A percentile compares a stretch with the other conserved stretches of the same genome.
These are phyloP conservation scores for Fistulinella cinereoalba DNA, from an alignment of 1,284 basidiomycete genomes.

Conservation along the genomic window DNA sequence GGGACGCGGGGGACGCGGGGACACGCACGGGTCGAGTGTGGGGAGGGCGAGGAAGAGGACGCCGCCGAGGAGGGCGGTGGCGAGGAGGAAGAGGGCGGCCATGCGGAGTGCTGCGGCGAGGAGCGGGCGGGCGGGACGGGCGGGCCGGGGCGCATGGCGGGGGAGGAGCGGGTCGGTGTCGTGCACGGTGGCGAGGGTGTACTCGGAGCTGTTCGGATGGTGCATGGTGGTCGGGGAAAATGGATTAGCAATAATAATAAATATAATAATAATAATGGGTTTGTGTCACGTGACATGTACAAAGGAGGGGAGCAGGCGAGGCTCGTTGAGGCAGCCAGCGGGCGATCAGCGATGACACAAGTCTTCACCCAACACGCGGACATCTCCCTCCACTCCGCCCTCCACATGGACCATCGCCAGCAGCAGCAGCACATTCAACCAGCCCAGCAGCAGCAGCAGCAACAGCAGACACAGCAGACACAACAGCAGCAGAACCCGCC, in stretches of 20 bases:
- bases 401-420: constrained; percentile 64
- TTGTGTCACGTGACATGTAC: constrained; percentile 21
- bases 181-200: constrained; percentile 52
- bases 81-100: constrained; percentile 69
- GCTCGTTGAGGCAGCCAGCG: background rate
- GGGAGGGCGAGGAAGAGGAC: constrained; percentile 80
- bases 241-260: background rate
- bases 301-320: constrained; percentile 21
- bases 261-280: constrained; percentile 4
- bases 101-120: constrained; percentile 82
- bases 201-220: constrained; percentile 50
- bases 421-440: constrained; percentile 34
- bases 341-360: constrained; percentile 40
- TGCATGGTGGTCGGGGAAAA: constrained; percentile 10
- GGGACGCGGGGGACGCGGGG: background rate
- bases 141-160: constrained; percentile 16
- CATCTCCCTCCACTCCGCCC: constrained; percentile 55
- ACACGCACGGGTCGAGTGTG: constrained; percentile 69
- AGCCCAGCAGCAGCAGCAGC: constrained; percentile 37
- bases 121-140: constrained; percentile 49
- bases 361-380: constrained; percentile 46
- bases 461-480: constrained; percentile 37
- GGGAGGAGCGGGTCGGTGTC: constrained; percentile 28
- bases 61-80: constrained; percentile 67
- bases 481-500: constrained; percentile 33